A percentile compares a stretch with the other conserved stretches of the same genome.
phyloP scores from a whole-genome alignment of 352 stramenopile species.

The Pythium pyrilobum region DNA sequence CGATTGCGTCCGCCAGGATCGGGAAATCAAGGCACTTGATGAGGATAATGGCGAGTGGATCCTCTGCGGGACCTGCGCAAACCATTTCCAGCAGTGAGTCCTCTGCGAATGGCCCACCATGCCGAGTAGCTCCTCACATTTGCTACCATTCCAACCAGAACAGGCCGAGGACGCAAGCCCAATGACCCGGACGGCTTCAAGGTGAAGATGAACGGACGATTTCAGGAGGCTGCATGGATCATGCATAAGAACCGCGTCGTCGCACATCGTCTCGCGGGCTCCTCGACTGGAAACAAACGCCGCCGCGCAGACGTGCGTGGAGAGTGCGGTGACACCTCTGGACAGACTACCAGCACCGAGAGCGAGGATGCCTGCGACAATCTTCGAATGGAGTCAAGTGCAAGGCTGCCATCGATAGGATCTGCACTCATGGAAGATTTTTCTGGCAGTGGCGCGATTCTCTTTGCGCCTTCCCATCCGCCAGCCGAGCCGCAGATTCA shows the following conservation, averaged over 20 bases:
- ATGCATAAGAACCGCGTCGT: conserved; percentile 66
- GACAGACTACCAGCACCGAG: background rate
- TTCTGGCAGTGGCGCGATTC: background rate
- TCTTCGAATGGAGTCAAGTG: background rate
- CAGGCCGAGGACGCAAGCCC: conserved; percentile 42
- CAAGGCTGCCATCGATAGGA: background rate
- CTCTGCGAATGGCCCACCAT: background rate
- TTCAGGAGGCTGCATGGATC: conserved; percentile 56
- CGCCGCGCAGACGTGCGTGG: background rate
- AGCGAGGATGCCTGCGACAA: background rate
- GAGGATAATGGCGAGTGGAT: conserved; percentile 61
- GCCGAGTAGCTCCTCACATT: no score
- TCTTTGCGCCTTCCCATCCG: background rate
- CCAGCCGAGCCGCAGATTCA: background rate
- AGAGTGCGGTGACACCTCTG: no score
- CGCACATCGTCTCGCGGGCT: conserved; percentile 24
- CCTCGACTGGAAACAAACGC: conserved; percentile 4
- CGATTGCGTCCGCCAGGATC: conserved; percentile 42
- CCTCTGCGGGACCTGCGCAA: conserved; percentile 51
- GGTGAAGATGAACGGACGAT: conserved; percentile 66
- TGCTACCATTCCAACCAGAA: no score
- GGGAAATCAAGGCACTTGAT: conserved; percentile 47
- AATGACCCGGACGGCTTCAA: conserved; percentile 64
- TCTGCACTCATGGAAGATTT: background rate
- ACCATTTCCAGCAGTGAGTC: conserved; percentile 44